Evolutionary conservation across 306 rosid species (phyloP).

Genomic region (Fagus crenata): DNA sequence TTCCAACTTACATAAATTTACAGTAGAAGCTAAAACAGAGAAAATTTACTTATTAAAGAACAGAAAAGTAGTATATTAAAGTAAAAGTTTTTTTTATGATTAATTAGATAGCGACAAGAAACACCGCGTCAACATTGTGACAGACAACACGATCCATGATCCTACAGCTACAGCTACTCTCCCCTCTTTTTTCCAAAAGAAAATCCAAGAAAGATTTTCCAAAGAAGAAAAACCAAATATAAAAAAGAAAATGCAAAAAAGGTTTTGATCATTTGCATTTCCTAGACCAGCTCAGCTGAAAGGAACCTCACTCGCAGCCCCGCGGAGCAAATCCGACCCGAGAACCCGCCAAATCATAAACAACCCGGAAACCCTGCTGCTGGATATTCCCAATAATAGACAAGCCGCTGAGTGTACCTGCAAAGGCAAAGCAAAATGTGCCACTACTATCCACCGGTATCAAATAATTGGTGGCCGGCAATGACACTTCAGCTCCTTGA

Average conservation of each 20-base stretch:
- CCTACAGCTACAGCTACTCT: no score
- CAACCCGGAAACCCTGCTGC: constrained; percentile 94
- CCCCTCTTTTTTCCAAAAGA: no score
- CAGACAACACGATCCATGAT: no score
- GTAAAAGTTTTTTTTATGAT: no score
- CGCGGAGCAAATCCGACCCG: constrained; percentile 91
- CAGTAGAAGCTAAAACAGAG: no score
- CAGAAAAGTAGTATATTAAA: no score
- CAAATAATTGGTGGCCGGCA: constrained; percentile 81
- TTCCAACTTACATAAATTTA: no score
- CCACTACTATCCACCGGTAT: constrained; percentile 86
- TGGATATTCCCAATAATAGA: constrained; percentile 93
- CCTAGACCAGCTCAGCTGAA: not conserved
- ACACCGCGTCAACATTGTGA: no score
- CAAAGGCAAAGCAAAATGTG: constrained; percentile 89
- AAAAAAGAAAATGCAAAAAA: not conserved
- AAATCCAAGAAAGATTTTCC: no score
- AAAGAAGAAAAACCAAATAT: not conserved
- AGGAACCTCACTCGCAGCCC: constrained; percentile 54
- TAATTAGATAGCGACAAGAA: no score
- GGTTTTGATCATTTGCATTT: not conserved
- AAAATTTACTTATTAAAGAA: no score
- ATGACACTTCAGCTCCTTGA: constrained; percentile 66
- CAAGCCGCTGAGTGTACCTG: constrained; percentile 78
- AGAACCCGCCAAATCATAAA: constrained; percentile 60